Base-by-base conservation (phyloP, 163 green algal genomes). In the Prototheca cutis region DNA sequence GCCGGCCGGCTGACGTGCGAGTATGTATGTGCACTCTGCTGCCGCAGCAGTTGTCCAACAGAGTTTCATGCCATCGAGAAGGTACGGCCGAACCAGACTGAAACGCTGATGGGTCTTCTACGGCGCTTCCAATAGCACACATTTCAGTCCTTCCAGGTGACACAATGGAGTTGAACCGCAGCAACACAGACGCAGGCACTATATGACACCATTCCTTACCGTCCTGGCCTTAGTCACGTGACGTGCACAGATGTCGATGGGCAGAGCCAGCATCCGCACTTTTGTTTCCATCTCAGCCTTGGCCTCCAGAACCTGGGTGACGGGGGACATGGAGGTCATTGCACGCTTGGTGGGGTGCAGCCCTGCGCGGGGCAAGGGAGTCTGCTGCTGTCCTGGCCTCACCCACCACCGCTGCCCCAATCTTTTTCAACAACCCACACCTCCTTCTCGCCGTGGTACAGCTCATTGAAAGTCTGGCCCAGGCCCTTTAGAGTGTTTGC, bases 231-330 rank as follows among this genome's bases (percentile, higher is more conserved):
- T 17, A 23, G 42, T 51, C 18, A 51, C 42, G 42, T 51, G 42
- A 21, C 42, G 42, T 17, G 42, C 42, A 24, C 10, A 51, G 42
- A 51, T 51, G 42, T 51, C 42, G 25, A 51, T 51, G 42, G 42
- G 42, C 42, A 51, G 42, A 8, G 17, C 42, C 13, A 51, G 42
- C 42, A 51, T 51, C 42, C 42, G 10, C 6, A 51, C 42, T 51
- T 51, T 51, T n/a, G 42, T 51, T 21, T 51, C 42, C 10, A 51
- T 17, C 17, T 51, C 42, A 7, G 42, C 10, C 25, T 51, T n/a
- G 10, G 25, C 18, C 6, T 51, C 17, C 42, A 51, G 25, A 7
- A 51, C 5, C 42, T 51, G 42, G 18, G 42, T 15, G 36, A 45
- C 13, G 36, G 17, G 13, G 36, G 36, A 21, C 13, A 15, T 21